Evolutionary conservation across 225 moss, liverwort and hornwort genomes (phyloP), one percentile per base, ranked within the genome.

Genomic region (Sphagnum tenellum): DNA sequence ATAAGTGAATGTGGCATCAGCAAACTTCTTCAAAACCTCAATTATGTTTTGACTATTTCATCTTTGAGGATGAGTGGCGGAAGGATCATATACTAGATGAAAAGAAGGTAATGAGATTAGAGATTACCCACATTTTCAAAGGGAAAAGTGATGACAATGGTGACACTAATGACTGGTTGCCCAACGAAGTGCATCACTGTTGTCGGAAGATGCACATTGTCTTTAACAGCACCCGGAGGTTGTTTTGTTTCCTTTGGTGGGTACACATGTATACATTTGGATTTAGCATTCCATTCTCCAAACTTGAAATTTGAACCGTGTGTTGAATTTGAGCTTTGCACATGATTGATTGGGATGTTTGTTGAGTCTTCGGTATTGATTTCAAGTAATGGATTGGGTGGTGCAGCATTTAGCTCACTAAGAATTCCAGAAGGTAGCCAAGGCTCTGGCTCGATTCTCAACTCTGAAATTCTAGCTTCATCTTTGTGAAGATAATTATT

Each of bases 371-470:
- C 29, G 62, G 75, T 63, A 49, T 44, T 11, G 7, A 63, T 59
- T 70, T 78, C 74, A n/a, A 75, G 65, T 9, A 64, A 48, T 50
- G 73, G 71, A 0, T 60, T 10, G 64, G 47, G 13, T 4, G 59
- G 65, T 44, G 66, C 57, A 46, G 53, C 49, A 54, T 74, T 74
- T 47, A 85, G 71, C 60, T 85, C 85, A 62, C 64, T 62, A 67
- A 72, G 67, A 63, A 85, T 72, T 12, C 76, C 70, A 49, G 65
- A 53, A 49, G 85, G 78, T 56, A 85, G 65, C 85, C 85, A 85
- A 56, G 81, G 78, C 56, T 76, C 72, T 50, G 66, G 52, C 0
- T 67, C 47, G 47, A 74, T 76, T 51, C 5, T 48, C 29, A 45
- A 4, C 10, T 67, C 11, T 10, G 49, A 47, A 55, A 71, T 14